Conservation (phyloP, 495 filamentous ascomycete species). For the Extremus antarcticus region DNA sequence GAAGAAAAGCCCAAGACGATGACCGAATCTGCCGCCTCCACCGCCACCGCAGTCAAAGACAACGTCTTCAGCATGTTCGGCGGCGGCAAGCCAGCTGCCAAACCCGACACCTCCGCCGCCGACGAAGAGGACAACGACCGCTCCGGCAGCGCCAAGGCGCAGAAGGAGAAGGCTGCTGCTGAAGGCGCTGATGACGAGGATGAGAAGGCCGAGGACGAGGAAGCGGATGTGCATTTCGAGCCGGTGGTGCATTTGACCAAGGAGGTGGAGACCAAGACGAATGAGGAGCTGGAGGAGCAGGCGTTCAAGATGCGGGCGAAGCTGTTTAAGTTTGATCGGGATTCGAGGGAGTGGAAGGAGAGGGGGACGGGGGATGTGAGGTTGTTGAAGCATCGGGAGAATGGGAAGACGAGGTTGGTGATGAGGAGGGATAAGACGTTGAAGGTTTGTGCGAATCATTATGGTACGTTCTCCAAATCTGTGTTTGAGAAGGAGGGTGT, state of each 20-base stretch:
- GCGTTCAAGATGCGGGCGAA: slow-evolving; percentile 99
- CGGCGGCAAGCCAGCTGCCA: slow-evolving; percentile 70
- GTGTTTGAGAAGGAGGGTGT: not conserved
- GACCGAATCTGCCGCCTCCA: slow-evolving; percentile 36
- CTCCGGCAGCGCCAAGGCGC: slow-evolving; percentile 80
- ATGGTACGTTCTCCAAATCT: slow-evolving; percentile 54
- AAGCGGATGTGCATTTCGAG: slow-evolving; percentile 88
- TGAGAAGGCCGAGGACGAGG: slow-evolving; percentile 43
- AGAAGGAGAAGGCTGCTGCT: slow-evolving; percentile 36
- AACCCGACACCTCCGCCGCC: slow-evolving; percentile 68
- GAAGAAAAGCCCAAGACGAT: slow-evolving; percentile 19
- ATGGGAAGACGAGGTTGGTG: slow-evolving; percentile 91
- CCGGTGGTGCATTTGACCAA: slow-evolving; percentile 89
- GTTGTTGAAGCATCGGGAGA: slow-evolving; percentile 96
- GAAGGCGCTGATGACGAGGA: slow-evolving; percentile 20
- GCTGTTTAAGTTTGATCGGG: slow-evolving; percentile 93
- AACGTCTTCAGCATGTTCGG: slow-evolving; percentile 97
- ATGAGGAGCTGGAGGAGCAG: slow-evolving; percentile 97
- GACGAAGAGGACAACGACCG: slow-evolving; percentile 64
- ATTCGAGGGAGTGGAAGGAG: slow-evolving; percentile 95
- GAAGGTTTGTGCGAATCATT: slow-evolving; percentile 99
- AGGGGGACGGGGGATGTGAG: slow-evolving; percentile 93
- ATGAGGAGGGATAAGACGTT: slow-evolving; percentile 99
- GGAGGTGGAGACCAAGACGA: slow-evolving; percentile 93
- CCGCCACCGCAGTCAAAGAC: slow-evolving; percentile 50